These are phyloP conservation scores for Hyaloperonospora arabidopsidis DNA, from an alignment of 352 stramenopile genomes.

Conservation along the genomic window DNA sequence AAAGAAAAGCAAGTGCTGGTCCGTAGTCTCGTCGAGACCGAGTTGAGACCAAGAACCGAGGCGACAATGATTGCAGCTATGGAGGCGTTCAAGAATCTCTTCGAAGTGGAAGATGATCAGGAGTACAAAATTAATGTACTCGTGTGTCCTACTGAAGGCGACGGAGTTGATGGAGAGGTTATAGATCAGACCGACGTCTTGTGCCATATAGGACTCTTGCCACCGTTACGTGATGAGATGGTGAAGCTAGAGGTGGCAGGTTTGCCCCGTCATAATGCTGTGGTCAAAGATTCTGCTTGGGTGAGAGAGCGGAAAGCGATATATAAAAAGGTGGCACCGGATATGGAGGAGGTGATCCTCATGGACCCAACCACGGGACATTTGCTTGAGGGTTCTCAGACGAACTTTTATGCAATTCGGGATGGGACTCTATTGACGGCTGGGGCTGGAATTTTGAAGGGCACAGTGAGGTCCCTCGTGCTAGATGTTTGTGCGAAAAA, in stretches of 20 bases:
- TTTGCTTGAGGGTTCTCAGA: conserved; percentile 74
- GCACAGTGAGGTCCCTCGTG: conserved; percentile 65
- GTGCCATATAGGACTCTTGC: conserved; percentile 69
- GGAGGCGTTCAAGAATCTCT: conserved; percentile 43
- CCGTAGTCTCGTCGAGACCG: conserved; percentile 29
- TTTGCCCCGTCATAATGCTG: conserved; percentile 60
- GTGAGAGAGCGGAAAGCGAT: conserved; percentile 66
- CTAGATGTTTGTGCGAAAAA: conserved; percentile 53
- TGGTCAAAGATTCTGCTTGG: conserved; percentile 69
- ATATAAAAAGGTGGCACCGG: conserved; percentile 53
- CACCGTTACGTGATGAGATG: conserved; percentile 42
- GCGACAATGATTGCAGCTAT: conserved; percentile 65
- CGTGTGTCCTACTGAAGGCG: conserved; percentile 36
- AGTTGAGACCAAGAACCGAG: conserved; percentile 47
- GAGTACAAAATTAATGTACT: conserved; percentile 84
- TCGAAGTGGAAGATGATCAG: conserved; percentile 34
- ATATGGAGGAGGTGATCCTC: conserved; percentile 64
- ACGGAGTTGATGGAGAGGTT: conserved; percentile 9
- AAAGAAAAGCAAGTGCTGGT: conserved; percentile 17
- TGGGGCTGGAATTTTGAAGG: conserved; percentile 65
- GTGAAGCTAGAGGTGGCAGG: conserved; percentile 70
- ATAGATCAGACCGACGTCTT: conserved; percentile 45
- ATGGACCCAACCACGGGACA: conserved; percentile 45
- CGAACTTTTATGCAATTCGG: conserved; percentile 74
- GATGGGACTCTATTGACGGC: conserved; percentile 52